Evolutionary conservation across 768 basidiomycete species (phyloP).

Genomic region (Kwoniella pini): DNA sequence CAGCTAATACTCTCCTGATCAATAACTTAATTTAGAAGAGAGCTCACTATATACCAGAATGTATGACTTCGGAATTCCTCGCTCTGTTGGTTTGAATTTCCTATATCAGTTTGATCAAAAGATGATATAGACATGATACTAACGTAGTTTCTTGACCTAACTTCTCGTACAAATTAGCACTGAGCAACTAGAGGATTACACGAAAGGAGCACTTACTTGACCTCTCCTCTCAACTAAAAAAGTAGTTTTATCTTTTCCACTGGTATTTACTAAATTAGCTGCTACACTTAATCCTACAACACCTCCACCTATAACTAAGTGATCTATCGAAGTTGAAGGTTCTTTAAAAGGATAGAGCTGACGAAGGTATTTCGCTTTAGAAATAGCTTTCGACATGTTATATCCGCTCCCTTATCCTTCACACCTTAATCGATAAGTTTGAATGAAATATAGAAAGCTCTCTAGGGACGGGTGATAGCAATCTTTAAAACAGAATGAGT

Average conservation of each 20-base stretch:
- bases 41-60: slow-evolving; percentile 61
- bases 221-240: slow-evolving; percentile 77
- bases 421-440: too few relatives aligned
- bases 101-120: not conserved
- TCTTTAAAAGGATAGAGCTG: slow-evolving; percentile 50
- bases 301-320: slow-evolving; percentile 85
- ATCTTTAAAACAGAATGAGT: not conserved
- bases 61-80: slow-evolving; percentile 92
- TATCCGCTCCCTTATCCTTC: too few relatives aligned
- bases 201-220: slow-evolving; percentile 53
- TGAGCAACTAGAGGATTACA: not conserved
- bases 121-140: slow-evolving; percentile 1
- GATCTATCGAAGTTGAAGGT: slow-evolving; percentile 75
- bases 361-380: slow-evolving; percentile 16
- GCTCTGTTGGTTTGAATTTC: too few relatives aligned
- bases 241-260: slow-evolving; percentile 69
- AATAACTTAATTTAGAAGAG: not conserved
- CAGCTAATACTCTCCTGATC: not conserved
- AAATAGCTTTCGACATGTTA: slow-evolving; percentile 1
- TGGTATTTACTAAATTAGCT: slow-evolving; percentile 64
- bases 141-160: slow-evolving; percentile 82
- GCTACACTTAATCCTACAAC: slow-evolving; percentile 85
- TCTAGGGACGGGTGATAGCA: not conserved
- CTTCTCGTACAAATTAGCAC: slow-evolving; percentile 23
- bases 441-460: too few relatives aligned